Evolutionary conservation across 1,284 basidiomycete species (phyloP), one percentile per base, ranked within the genome.

Genomic region (Moesziomyces globuligerus): DNA sequence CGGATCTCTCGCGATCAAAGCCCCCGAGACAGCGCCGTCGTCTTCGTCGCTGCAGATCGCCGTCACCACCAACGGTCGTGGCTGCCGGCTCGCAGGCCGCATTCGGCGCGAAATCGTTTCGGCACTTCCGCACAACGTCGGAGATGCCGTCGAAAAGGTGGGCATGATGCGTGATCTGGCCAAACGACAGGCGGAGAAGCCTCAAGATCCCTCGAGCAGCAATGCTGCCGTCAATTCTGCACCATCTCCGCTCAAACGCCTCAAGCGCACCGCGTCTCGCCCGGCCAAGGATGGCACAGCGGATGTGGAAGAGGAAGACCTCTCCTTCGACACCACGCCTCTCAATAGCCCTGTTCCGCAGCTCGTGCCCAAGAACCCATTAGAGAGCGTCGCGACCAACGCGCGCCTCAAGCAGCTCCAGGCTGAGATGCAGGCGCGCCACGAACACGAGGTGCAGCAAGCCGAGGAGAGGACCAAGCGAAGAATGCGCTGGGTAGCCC

Each of bases 11-110:
- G 17, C 17, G 3, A 34, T 17, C 1, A 26, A 7, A 1, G 11
- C 40, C 13, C 13, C 23, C 38, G 5, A 46, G 7, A 4, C 42
- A 9, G 36, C 56, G 5, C 21, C 54, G 5, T 54, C 53, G 0
- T 76, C 87, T 6, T 88, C n/a, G n/a, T n/a, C 90, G 2, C 85
- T 97, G 0, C 93, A 97, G 78, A 84, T 98, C 11, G 92, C 91
- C 0, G 87, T 98, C 1, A 92, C 93, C 0, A 94, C 94, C 1
- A 97, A 96, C 74, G 93, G 93, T 0, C 88, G 90, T 60, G 95
- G 94, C 1, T 98, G 95, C 78, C 86, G 95, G 13, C 85, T 98
- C 3, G 91, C 90, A 0, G 88, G 89, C 2, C 86, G 94, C 10
- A 85, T 98, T 36, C 88, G 89, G 40, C 85, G 95, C 24, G 93